These are phyloP conservation scores for Sphaerulina musiva DNA, from an alignment of 2,329 filamentous ascomycete genomes.

Conservation along the genomic window DNA sequence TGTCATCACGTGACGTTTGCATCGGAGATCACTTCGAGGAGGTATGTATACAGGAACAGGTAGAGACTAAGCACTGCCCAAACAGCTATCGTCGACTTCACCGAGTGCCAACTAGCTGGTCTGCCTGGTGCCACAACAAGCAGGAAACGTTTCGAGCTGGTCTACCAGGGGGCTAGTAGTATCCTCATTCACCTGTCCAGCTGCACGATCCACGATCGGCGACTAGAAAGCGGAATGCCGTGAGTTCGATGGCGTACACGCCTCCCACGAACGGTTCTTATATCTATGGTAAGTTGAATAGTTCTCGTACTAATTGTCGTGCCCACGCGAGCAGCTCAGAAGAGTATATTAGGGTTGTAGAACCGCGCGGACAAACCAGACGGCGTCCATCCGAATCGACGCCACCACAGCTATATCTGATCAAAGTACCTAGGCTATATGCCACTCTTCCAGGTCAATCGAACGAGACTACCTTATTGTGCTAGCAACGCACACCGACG, in stretches of 20 bases:
- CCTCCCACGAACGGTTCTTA: conserved; percentile 6
- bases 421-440: conserved; percentile 2
- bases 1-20: neutral
- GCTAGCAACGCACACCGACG: conserved; percentile 10
- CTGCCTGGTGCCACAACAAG: neutral
- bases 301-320: too few species aligned
- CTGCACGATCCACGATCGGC: neutral
- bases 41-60: neutral
- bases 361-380: neutral
- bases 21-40: neutral
- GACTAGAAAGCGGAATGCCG: neutral
- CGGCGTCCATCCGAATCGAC: conserved; percentile 9
- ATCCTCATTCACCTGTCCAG: neutral
- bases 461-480: conserved; percentile 7
- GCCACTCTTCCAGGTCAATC: conserved; percentile 11
- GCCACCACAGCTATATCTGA: neutral
- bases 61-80: conserved; percentile 3
- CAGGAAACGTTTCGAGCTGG: conserved; percentile 6
- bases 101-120: neutral
- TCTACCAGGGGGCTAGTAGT: too few species aligned
- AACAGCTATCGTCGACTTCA: conserved; percentile 4
- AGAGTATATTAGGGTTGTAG: neutral
- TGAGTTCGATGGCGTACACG: conserved; percentile 4
- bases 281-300: conserved; percentile 1
- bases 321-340: conserved; percentile 4